These are phyloP conservation scores for Brettanomyces naardenensis DNA, from an alignment of 805 yeast genomes.

Conservation along the genomic window DNA sequence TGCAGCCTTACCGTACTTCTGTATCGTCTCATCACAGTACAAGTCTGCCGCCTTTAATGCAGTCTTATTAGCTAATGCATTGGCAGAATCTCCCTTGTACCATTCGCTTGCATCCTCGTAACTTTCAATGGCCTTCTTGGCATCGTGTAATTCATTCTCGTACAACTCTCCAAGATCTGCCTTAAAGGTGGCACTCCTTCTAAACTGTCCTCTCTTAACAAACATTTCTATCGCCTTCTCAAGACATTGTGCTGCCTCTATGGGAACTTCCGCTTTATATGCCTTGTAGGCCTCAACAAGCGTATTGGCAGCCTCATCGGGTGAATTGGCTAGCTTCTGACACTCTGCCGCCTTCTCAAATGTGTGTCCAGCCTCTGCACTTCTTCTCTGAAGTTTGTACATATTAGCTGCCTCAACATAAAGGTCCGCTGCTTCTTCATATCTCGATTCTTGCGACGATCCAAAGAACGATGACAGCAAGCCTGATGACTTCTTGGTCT, in stretches of 20 bases:
- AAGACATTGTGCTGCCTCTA: conserved; percentile 69
- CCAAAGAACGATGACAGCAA: conserved; percentile 58
- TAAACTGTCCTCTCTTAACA: conserved; percentile 86
- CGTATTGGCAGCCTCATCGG: conserved; percentile 88
- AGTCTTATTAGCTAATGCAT: conserved; percentile 83
- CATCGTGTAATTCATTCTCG: conserved; percentile 67
- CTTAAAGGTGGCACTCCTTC: conserved; percentile 92
- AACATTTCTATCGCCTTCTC: conserved; percentile 74
- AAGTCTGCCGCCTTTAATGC: conserved; percentile 85
- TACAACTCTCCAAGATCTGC: conserved; percentile 84
- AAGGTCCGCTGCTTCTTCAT: conserved; percentile 89
- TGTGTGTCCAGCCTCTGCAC: conserved; percentile 67
- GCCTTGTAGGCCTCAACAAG: conserved; percentile 87
- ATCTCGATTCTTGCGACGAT: conserved; percentile 50
- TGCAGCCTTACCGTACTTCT: conserved; percentile 69
- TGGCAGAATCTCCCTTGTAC: conserved; percentile 89
- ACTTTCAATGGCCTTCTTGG: conserved; percentile 59
- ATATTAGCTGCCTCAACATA: conserved; percentile 91
- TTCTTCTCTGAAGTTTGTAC: conserved; percentile 70
- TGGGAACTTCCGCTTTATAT: conserved; percentile 65
- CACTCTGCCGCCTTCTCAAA: conserved; percentile 81
- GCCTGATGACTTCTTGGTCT: conserved; percentile 63
- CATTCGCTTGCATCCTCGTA: conserved; percentile 96
- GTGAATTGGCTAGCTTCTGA: conserved; percentile 64
- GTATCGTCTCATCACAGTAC: conserved; percentile 52